Base-by-base conservation (phyloP, 768 basidiomycete species). In the Russula sp. region DNA sequence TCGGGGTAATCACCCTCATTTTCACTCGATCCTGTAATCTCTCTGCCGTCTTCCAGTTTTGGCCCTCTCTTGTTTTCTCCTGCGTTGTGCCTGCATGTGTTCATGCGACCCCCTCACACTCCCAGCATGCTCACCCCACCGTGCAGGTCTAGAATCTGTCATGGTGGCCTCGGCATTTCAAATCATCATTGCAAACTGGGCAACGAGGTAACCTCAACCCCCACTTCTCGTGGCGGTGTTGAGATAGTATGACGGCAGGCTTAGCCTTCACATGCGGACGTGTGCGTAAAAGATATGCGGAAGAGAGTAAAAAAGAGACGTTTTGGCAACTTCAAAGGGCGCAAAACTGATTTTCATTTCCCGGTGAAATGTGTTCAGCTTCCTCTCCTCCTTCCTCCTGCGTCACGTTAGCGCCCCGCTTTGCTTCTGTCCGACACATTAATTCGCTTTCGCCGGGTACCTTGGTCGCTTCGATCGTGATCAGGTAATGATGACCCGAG, bases 341-440 rank as follows among this genome's bases (percentile, higher is more conserved):
- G 57, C 46, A 53, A 11, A 24, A 22, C 44, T 34, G 7, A n/a
- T 53, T 38, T 36, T 63, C 63, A 64, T 64, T 54, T 59, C 63
- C 57, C 26, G 44, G 13, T 18, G 32, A 20, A 18, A n/a, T 22
- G 54, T 16, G 54, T 26, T 8, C 51, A 13, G 30, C 40, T 16
- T 28, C 3, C 16, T 22, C 40, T 34, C 16, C 55, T n/a, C n/a
- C n/a, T n/a, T n/a, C n/a, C n/a, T 24, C n/a, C 22, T 34, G 13
- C 18, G 44, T 62, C 61, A 58, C 24, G 53, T 48, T 24, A 8
- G 20, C 32, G n/a, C 20, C 10, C 16, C 22, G 5, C 30, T 10
- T n/a, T n/a, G 22, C 52, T 53, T 53, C 32, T 48, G 10, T 40
- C 46, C 32, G n/a, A 28, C 46, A 36, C 44, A 16, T 30, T 1